Conservation (phyloP, 176 grass and related monocot genomes). For the Areca catechu region DNA sequence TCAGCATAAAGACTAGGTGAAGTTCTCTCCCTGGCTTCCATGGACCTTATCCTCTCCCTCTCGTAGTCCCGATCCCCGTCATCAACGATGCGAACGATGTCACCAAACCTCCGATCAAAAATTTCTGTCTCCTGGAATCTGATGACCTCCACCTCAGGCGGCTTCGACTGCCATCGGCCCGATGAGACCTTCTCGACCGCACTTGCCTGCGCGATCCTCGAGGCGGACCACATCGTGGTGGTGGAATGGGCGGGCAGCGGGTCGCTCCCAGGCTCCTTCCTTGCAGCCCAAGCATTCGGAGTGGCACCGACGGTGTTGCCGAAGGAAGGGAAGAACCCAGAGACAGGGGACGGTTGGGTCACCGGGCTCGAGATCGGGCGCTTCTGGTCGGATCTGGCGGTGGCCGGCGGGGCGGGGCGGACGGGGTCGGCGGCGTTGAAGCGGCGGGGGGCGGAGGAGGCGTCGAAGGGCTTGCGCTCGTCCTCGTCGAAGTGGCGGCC, state of each 20-base stretch:
- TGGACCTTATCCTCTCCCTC: not conserved
- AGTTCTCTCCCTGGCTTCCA: constrained; percentile 1
- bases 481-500: constrained; percentile 97
- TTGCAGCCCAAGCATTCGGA: constrained; percentile 58
- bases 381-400: constrained; percentile 34
- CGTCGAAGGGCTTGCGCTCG: constrained; percentile 90
- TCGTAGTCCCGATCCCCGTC: not conserved
- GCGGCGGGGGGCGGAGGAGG: constrained; percentile 29
- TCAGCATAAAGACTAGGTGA: not conserved
- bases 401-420: constrained; percentile 4
- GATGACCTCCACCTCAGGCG: constrained; percentile 11
- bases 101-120: constrained; percentile 8
- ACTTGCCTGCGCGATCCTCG: constrained; percentile 80
- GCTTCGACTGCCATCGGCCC: constrained; percentile 62
- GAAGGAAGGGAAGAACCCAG: not conserved
- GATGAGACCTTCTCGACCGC: constrained; percentile 97
- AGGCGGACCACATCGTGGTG: constrained; percentile 43
- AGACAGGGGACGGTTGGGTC: not conserved
- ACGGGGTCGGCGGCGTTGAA: constrained; percentile 15
- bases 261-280: constrained; percentile 36
- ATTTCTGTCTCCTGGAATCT: constrained; percentile 9
- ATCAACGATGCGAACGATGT: not conserved
- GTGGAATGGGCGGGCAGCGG: constrained; percentile 5
- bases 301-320: not conserved
- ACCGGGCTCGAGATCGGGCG: constrained; percentile 16